phyloP scores from a whole-genome alignment of 75 land plant genomes.

The Cryptomeria japonica region DNA sequence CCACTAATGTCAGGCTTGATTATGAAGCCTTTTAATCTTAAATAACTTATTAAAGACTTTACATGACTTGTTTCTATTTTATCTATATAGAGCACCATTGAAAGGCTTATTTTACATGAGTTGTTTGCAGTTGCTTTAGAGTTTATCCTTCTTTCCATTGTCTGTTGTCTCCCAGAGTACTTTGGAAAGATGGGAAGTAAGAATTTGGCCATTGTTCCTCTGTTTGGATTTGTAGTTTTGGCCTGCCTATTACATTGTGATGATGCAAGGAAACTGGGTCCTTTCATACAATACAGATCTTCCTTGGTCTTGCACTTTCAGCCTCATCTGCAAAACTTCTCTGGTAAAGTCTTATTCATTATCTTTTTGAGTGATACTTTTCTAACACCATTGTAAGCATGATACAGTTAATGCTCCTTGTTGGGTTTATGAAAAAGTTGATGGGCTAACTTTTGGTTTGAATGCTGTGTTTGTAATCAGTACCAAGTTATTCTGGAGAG shows the following conservation, averaged over 20 bases:
- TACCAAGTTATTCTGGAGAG: neutral
- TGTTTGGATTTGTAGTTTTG: neutral
- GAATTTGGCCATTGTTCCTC: neutral
- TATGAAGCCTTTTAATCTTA: no score
- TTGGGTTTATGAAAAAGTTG: neutral
- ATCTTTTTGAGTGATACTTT: neutral
- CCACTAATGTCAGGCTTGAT: no score
- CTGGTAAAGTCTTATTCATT: neutral
- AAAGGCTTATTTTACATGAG: neutral
- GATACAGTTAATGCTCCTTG: neutral
- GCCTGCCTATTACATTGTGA: neutral
- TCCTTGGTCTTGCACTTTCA: slow-evolving; percentile 7
- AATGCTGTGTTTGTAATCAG: neutral
- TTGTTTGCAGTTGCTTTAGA: neutral
- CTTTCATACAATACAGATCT: neutral
- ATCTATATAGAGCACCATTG: neutral
- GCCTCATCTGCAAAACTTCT: neutral
- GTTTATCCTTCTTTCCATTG: neutral
- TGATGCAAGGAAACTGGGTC: slow-evolving; percentile 2
- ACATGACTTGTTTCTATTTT: no score
- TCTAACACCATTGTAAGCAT: neutral
- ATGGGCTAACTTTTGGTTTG: neutral
- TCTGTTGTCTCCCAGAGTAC: neutral
- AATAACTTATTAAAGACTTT: no score
- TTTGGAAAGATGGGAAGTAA: neutral